These are phyloP conservation scores for Peronospora farinosa DNA, from an alignment of 352 stramenopile genomes.

Conservation along the genomic window DNA sequence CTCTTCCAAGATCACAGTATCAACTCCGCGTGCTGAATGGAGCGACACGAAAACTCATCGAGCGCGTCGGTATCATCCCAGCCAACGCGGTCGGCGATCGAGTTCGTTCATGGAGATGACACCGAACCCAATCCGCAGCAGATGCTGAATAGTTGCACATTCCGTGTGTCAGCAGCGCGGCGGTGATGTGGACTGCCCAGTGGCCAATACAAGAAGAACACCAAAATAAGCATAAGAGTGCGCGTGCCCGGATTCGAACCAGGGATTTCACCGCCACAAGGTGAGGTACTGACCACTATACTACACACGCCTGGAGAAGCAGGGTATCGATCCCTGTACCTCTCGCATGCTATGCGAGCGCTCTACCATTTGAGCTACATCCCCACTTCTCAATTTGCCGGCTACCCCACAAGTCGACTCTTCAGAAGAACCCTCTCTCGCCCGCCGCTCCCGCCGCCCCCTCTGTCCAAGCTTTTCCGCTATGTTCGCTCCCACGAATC, in stretches of 20 bases:
- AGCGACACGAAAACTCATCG: neutral
- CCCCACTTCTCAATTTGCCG: neutral
- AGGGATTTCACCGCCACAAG: constrained; percentile 17
- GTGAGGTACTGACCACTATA: constrained; percentile 19
- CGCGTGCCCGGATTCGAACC: constrained; percentile 16
- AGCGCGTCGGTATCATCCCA: neutral
- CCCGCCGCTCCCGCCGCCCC: too few relatives aligned
- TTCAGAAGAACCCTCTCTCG: too few relatives aligned
- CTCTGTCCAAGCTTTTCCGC: too few relatives aligned
- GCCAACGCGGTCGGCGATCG: neutral
- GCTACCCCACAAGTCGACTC: too few relatives aligned
- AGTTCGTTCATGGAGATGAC: neutral
- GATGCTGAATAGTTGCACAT: too few relatives aligned
- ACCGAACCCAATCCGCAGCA: too few relatives aligned
- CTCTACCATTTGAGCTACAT: constrained; percentile 15
- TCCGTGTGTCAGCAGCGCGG: neutral
- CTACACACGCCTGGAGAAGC: constrained; percentile 18
- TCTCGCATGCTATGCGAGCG: constrained; percentile 6
- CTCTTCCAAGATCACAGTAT: too few relatives aligned
- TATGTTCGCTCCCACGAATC: too few relatives aligned
- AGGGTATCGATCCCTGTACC: constrained; percentile 19
- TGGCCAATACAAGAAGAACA: neutral
- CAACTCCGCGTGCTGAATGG: neutral
- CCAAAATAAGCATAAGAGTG: constrained; percentile 3
- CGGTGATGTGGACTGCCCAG: neutral